phyloP scores from a whole-genome alignment of 2,329 filamentous ascomycete genomes.

The Fusarium chuoi region DNA sequence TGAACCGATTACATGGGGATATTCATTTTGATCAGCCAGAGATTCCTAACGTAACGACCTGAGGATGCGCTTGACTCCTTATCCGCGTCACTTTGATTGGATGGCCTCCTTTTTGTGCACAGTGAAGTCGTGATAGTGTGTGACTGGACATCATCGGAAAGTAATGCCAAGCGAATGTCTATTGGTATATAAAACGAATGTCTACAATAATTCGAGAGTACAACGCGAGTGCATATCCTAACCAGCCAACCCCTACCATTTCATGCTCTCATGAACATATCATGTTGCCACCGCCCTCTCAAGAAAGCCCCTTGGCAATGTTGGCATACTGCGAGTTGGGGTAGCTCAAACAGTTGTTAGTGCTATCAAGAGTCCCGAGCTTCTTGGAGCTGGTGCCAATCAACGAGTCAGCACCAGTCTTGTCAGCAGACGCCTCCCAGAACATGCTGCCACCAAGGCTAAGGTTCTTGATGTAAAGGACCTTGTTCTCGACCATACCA shows the following conservation, averaged over 20 bases:
- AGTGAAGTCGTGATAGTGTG: too few species aligned
- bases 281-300: not conserved
- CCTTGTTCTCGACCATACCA: slow-evolving; percentile 68
- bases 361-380: slow-evolving; percentile 53
- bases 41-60: not conserved
- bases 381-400: slow-evolving; percentile 61
- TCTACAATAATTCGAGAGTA: not conserved
- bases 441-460: slow-evolving; percentile 83
- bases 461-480: slow-evolving; percentile 68
- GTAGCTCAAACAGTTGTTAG: slow-evolving; percentile 61
- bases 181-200: not conserved
- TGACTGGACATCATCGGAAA: not conserved
- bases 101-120: too few species aligned
- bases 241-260: not conserved
- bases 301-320: slow-evolving; percentile 45
- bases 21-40: not conserved
- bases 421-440: slow-evolving; percentile 82
- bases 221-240: too few species aligned
- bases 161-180: not conserved
- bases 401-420: slow-evolving; percentile 66
- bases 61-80: not conserved
- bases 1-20: not conserved
- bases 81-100: not conserved
- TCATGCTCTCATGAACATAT: not conserved
- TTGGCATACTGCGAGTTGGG: slow-evolving; percentile 65